Conservation (phyloP, 164 flowering plant species). For the Macadamia integrifolia region DNA sequence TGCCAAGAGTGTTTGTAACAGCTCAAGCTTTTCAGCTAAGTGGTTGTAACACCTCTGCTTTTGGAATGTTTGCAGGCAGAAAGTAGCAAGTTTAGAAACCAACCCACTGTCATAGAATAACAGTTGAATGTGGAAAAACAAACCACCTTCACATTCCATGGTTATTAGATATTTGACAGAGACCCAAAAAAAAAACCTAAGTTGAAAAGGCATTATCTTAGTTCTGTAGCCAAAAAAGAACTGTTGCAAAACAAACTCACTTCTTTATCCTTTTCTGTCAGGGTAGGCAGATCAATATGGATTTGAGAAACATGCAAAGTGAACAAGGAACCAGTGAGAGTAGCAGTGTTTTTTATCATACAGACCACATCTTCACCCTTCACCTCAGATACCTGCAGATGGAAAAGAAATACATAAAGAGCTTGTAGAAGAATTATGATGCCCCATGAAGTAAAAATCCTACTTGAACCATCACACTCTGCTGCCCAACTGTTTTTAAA, state of each 20-base stretch:
- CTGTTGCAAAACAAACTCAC: slow-evolving; percentile 26
- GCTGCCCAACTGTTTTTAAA: not conserved
- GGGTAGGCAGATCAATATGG: slow-evolving; percentile 74
- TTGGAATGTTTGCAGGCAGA: too few species aligned
- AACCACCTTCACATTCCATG: not conserved
- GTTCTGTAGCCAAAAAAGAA: not conserved
- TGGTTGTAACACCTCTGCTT: too few species aligned
- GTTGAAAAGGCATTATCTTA: not conserved
- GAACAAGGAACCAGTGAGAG: slow-evolving; percentile 69
- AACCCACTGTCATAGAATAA: not conserved
- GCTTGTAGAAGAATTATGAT: not conserved
- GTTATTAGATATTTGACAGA: too few species aligned
- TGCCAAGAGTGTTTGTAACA: too few species aligned
- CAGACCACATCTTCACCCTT: slow-evolving; percentile 76
- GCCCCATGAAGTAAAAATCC: slow-evolving; percentile 6
- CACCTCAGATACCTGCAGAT: slow-evolving; percentile 60
- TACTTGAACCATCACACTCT: not conserved
- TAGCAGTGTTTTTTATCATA: slow-evolving; percentile 66
- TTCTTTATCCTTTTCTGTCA: slow-evolving; percentile 76
- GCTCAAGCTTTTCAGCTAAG: too few species aligned
- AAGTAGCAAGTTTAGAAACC: not conserved
- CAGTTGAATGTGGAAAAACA: not conserved
- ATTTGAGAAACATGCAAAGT: slow-evolving; percentile 76
- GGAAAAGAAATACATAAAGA: not conserved
- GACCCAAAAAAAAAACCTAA: not conserved